Base-by-base conservation (phyloP, 805 yeast genomes). In the Saccharomycopsis fermentans region DNA sequence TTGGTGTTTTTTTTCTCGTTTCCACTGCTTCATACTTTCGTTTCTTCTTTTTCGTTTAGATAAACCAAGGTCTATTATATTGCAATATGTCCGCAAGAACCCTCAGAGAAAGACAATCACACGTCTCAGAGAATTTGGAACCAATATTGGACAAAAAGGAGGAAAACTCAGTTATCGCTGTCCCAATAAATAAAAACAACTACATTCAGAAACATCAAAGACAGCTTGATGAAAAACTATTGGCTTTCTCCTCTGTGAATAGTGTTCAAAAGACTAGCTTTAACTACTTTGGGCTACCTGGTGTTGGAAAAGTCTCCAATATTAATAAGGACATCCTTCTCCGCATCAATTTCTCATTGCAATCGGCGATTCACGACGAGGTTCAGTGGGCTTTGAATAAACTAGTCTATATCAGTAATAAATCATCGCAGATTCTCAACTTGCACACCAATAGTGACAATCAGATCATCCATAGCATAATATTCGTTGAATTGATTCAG, bases 341-440 rank as follows among this genome's bases (percentile, higher is more conserved):
- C 17, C 29, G 63, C 29, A 32, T 61, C 27, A 35, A 39, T 5
- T 52, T 59, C 26, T 35, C 62, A 11, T 40, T 61, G 8, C 34
- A 29, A 39, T 54, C 55, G 4, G 62, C 52, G 16, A 17, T 58
- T 24, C 54, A 2, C 26, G 24, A 16, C 19, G 63, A 61, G 32
- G 43, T 55, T 34, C 52, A 60, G 47, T 61, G 63, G 63, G 63
- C 63, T 8, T 47, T 61, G n/a, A 53, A 36, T 12, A 55, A 61
- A 47, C 27, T 61, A 6, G 55, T 57, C 11, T 29, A 40, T 17
- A 34, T 61, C 37, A 57, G 61, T 11, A 52, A 52, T 4, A 47
- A 47, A 24, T 24, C 39, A 16, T 58, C 62, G 6, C 54, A 52
- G 4, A 4, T 52, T 12, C n/a, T 61, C 6, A 59, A 59, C 36